Evolutionary conservation across 2,329 filamentous ascomycete genomes (phyloP), one percentile per base, ranked within the genome.

Genomic region (Aspergillus vadensis): DNA sequence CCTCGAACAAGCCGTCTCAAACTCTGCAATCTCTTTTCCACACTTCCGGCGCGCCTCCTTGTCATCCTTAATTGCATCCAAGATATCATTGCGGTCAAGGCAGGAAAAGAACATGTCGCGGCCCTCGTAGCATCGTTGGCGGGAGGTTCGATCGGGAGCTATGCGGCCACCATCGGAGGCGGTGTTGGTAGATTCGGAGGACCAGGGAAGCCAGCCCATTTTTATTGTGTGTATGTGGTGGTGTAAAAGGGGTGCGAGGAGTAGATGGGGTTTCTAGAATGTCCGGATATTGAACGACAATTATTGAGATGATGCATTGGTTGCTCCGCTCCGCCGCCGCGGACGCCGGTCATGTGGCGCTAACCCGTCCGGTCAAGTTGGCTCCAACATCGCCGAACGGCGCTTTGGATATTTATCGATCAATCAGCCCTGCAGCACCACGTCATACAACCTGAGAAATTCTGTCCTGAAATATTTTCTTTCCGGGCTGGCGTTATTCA

Each of bases 21-120:
- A 96, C 60, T 82, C 84, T 56, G 77, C 79, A 55, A 87, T 78
- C 69, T 91, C 85, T 52, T 78, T 76, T 38, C 80, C 80, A 71
- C 90, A 93, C 56, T 82, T 81, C 64, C 82, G 83, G 63, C 79
- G 78, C 58, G 81, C 83, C 59, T 83, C 83, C 62, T 83, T 83
- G 66, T 83, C 85, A 61, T 82, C 80, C 70, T 79, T 82, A 61
- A 91, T 81, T 55, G 86, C 85, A 77, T 99, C 93, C 65, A 97
- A 76, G 67, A 99, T 94, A 72, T 84, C 80, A 81, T 92, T 84
- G 66, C 85, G 84, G 78, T 98, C 92, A 49, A 99, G 85, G 73
- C 95, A 99, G 66, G 82, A 80, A 77, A 96, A 98, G 83, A 95
- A 98, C 64, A 80, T 79, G 79, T 99, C 95, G 67, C 95, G 88